phyloP scores from a whole-genome alignment of 805 yeast species.

The Yarrowia alimentaria region DNA sequence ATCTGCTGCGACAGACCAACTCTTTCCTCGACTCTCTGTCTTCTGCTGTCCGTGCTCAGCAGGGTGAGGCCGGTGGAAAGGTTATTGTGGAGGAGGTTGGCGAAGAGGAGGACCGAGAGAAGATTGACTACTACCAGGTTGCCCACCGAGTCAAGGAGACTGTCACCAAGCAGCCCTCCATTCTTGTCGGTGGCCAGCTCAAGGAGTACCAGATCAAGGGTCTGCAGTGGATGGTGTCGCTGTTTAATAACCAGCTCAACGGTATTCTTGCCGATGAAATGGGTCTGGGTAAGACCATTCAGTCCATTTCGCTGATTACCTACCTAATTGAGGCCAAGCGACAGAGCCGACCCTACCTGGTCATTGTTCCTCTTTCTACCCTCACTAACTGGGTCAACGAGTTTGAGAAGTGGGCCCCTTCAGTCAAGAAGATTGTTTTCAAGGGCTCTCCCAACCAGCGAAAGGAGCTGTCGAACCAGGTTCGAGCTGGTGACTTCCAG shows the following conservation, averaged over 20 bases:
- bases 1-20: conserved; percentile 86
- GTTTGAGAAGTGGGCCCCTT: conserved; percentile 97
- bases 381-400: conserved; percentile 94
- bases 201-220: conserved; percentile 95
- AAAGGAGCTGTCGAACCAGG: conserved; percentile 66
- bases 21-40: conserved; percentile 86
- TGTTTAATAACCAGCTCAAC: conserved; percentile 86
- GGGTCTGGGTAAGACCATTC: conserved; percentile 98
- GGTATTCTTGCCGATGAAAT: conserved; percentile 98
- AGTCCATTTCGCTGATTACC: conserved; percentile 82
- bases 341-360: conserved; percentile 80
- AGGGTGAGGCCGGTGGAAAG: conserved; percentile 50
- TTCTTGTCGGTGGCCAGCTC: conserved; percentile 84
- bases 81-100: conserved; percentile 41
- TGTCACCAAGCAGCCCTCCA: conserved; percentile 73
- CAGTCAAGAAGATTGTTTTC: conserved; percentile 74
- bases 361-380: conserved; percentile 91
- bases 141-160: conserved; percentile 86
- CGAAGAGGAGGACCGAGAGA: conserved; percentile 55
- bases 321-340: conserved; percentile 76
- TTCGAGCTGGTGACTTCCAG: conserved; percentile 79
- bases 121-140: conserved; percentile 85
- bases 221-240: conserved; percentile 97
- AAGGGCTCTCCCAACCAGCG: conserved; percentile 92
- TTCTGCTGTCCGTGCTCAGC: conserved; percentile 87